Evolutionary conservation across 441 rosid genomes (phyloP).

Genomic region (Pelargonium citronellum): DNA sequence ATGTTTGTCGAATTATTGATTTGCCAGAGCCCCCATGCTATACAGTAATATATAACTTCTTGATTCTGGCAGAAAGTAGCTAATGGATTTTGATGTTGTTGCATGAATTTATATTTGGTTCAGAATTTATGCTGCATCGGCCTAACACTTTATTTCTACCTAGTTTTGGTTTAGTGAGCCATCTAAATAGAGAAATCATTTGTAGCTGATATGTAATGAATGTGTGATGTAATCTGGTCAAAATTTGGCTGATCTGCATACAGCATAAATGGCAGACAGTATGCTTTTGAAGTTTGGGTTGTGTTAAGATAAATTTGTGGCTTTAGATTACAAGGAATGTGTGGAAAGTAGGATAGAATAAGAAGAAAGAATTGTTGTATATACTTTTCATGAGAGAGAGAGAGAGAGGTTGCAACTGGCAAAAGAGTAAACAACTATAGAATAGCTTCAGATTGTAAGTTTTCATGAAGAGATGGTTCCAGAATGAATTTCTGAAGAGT

Average conservation of each 20-base stretch:
- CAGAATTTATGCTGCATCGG: neutral
- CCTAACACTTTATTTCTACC: neutral
- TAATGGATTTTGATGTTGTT: neutral
- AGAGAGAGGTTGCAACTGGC: too few relatives aligned
- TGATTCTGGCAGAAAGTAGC: neutral
- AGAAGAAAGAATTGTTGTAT: neutral
- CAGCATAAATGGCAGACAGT: neutral
- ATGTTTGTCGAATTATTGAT: neutral
- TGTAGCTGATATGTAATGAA: neutral
- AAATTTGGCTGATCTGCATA: neutral
- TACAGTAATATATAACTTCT: neutral
- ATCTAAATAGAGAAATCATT: neutral
- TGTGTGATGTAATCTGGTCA: neutral
- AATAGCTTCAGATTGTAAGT: neutral
- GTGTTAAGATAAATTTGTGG: neutral
- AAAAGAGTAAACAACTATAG: too few relatives aligned
- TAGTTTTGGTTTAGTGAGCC: neutral
- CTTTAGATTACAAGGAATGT: neutral
- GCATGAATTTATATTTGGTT: neutral
- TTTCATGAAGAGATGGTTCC: neutral
- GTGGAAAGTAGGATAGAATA: neutral
- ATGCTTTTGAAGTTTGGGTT: neutral
- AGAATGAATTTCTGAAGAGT: neutral
- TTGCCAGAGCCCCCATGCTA: neutral
- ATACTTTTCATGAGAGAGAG: too few relatives aligned